Evolutionary conservation across 108 stramenopile genomes (phyloP).

Genomic region (Skeletonema grethae): DNA sequence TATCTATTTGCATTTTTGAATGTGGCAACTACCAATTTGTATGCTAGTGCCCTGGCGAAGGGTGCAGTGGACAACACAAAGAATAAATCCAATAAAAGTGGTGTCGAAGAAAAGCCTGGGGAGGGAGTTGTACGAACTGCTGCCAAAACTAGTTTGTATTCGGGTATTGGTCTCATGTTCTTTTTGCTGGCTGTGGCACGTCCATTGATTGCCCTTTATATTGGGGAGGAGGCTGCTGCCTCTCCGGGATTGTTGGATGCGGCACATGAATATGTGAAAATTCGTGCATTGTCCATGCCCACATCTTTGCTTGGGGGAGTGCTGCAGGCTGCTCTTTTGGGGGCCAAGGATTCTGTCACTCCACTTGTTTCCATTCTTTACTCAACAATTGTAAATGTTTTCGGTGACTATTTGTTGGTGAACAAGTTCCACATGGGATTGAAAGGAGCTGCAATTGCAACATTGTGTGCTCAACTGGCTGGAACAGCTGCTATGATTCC

Average conservation of each 20-base stretch:
- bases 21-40: constrained; percentile 89
- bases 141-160: constrained; percentile 59
- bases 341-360: constrained; percentile 85
- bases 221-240: constrained; percentile 72
- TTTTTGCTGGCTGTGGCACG: constrained; percentile 61
- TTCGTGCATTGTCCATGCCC: constrained; percentile 85
- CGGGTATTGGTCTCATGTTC: constrained; percentile 74
- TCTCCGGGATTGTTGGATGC: constrained; percentile 73
- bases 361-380: constrained; percentile 78
- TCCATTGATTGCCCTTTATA: constrained; percentile 76
- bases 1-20: constrained; percentile 89
- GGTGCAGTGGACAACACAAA: constrained; percentile 17
- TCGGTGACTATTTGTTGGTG: constrained; percentile 79
- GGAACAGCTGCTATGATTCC: constrained; percentile 71
- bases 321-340: constrained; percentile 78
- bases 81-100: constrained; percentile 33
- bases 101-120: constrained; percentile 31
- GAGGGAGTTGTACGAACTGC: constrained; percentile 83
- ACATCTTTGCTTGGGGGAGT: constrained; percentile 79
- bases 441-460: constrained; percentile 84
- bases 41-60: constrained; percentile 71
- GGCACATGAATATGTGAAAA: constrained; percentile 80
- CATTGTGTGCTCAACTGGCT: constrained; percentile 70
- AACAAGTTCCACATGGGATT: constrained; percentile 67
- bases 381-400: constrained; percentile 70